Percentiles rank a stretch among this genome's conserved stretches.
phyloP scores from a whole-genome alignment of 75 land plant species.

The Azolla pinnata region DNA sequence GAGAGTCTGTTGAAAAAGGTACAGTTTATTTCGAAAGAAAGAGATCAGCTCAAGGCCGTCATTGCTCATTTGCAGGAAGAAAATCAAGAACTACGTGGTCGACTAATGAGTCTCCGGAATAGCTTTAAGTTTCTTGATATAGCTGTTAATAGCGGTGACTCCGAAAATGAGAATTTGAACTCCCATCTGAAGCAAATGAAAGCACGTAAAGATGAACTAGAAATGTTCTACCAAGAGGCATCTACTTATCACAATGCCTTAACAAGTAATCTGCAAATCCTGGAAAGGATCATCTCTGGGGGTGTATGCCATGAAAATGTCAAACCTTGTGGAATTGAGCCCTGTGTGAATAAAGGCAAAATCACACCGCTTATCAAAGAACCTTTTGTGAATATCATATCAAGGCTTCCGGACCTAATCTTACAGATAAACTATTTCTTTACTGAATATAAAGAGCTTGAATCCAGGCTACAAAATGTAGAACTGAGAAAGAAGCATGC shows the following conservation, averaged over 20 bases:
- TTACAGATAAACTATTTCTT: neutral
- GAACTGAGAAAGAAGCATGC: neutral
- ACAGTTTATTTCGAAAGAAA: neutral
- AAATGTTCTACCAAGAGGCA: slow-evolving; percentile 1
- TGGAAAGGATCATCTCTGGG: neutral
- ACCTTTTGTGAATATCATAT: neutral
- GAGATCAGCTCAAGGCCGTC: neutral
- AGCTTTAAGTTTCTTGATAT: neutral
- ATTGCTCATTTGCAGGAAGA: neutral
- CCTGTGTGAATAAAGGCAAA: neutral
- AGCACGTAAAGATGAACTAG: neutral
- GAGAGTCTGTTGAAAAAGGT: neutral
- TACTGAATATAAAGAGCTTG: neutral
- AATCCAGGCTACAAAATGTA: neutral
- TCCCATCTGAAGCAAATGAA: neutral
- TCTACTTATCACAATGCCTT: neutral
- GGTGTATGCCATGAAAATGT: neutral
- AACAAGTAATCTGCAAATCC: neutral
- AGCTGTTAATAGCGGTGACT: neutral
- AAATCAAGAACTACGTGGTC: neutral
- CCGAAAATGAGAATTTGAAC: neutral
- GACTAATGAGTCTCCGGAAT: neutral
- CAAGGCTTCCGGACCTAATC: neutral
- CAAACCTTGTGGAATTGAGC: neutral
- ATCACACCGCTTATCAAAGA: neutral